Evolutionary conservation across 495 filamentous ascomycete genomes (phyloP).

Genomic region (Copromyces sp.): DNA sequence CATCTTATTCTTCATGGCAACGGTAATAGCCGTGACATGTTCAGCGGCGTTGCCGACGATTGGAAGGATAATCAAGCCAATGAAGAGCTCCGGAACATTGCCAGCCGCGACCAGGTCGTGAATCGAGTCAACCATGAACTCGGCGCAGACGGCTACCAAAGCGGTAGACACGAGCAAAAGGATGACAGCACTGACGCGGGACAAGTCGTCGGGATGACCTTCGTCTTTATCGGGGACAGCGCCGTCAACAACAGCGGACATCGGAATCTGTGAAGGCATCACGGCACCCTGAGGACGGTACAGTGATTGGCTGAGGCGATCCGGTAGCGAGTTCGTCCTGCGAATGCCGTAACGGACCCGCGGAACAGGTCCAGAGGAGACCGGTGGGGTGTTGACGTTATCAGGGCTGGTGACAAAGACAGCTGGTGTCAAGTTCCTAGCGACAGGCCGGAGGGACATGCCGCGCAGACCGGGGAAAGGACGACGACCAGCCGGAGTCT

Average conservation of each 20-base stretch:
- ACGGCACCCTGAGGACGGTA: slow-evolving; percentile 28
- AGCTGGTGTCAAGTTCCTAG: slow-evolving; percentile 34
- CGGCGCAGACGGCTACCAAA: slow-evolving; percentile 76
- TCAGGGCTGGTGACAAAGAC: slow-evolving; percentile 32
- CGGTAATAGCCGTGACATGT: slow-evolving; percentile 81
- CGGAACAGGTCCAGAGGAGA: slow-evolving; percentile 35
- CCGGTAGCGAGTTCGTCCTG: slow-evolving; percentile 71
- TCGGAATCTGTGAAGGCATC: slow-evolving; percentile 32
- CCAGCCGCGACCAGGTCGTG: slow-evolving; percentile 52
- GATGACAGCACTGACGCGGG: slow-evolving; percentile 61
- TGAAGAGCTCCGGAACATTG: slow-evolving; percentile 64
- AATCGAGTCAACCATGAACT: slow-evolving; percentile 78
- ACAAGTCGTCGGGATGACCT: slow-evolving; percentile 46
- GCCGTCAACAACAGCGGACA: slow-evolving; percentile 18
- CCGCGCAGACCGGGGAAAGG: slow-evolving; percentile 32
- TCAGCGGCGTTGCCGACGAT: slow-evolving; percentile 91
- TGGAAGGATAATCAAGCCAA: slow-evolving; percentile 79
- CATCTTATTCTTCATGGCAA: slow-evolving; percentile 93
- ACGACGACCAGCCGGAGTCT: slow-evolving; percentile 20
- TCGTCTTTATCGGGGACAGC: slow-evolving; percentile 31
- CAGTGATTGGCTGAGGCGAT: slow-evolving; percentile 47
- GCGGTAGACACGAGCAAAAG: slow-evolving; percentile 67
- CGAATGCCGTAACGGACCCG: slow-evolving; percentile 53
- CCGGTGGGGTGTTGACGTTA: slow-evolving; percentile 5
- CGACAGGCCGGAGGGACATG: slow-evolving; percentile 32